These are phyloP conservation scores for Colletotrichum eleusines DNA, from an alignment of 2,329 filamentous ascomycete genomes.

Conservation along the genomic window DNA sequence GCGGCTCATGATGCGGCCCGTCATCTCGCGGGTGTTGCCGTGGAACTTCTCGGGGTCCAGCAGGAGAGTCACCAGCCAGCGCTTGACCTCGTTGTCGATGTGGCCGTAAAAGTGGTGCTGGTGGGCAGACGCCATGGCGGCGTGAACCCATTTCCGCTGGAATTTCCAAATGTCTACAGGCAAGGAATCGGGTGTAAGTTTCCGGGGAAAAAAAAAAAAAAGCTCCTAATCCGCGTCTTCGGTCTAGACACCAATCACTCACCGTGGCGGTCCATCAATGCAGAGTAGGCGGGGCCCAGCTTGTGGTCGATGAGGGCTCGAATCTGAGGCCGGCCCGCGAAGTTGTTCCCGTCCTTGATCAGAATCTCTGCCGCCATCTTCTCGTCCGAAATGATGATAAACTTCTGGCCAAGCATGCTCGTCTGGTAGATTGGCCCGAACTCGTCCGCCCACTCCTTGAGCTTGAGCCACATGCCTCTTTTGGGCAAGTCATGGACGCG, in stretches of 20 bases:
- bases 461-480: slow-evolving; percentile 63
- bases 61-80: slow-evolving; percentile 60
- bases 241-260: slow-evolving; percentile 39
- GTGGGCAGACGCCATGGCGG: slow-evolving; percentile 58
- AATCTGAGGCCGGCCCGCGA: slow-evolving; percentile 63
- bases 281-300: slow-evolving; percentile 60
- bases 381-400: slow-evolving; percentile 61
- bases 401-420: slow-evolving; percentile 54
- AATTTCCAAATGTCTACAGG: slow-evolving; percentile 60
- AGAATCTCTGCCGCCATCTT: slow-evolving; percentile 62
- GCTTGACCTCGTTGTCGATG: slow-evolving; percentile 60
- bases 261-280: slow-evolving; percentile 64
- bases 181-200: neutral
- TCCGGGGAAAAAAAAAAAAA: too few relatives aligned
- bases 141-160: slow-evolving; percentile 65
- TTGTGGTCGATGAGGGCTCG: slow-evolving; percentile 63
- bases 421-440: slow-evolving; percentile 60
- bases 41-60: slow-evolving; percentile 61
- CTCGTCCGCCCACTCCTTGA: slow-evolving; percentile 60
- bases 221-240: neutral
- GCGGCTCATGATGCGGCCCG: slow-evolving; percentile 63
- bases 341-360: slow-evolving; percentile 62
- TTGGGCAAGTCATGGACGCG: slow-evolving; percentile 62
- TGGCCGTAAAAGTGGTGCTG: slow-evolving; percentile 61
- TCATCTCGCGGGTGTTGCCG: slow-evolving; percentile 60